A percentile compares a stretch with the other conserved stretches of the same genome.
phyloP scores from a whole-genome alignment of 352 stramenopile genomes.

The Globisporangium recalcitrans region DNA sequence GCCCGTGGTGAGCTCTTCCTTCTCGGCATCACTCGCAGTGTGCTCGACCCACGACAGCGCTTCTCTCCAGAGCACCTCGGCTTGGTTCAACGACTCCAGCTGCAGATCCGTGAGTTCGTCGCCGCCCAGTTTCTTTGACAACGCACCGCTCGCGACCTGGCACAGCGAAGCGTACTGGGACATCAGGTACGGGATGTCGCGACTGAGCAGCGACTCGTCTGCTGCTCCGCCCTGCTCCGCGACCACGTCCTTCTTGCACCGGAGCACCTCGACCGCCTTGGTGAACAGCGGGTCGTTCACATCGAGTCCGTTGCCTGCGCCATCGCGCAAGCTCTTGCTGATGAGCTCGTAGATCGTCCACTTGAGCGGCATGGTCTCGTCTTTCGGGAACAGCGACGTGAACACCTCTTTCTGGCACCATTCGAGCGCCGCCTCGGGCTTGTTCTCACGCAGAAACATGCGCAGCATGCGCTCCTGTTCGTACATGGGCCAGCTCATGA shows the following conservation, averaged over 20 bases:
- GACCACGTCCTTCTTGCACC: conserved; percentile 55
- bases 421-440: conserved; percentile 32
- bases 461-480: conserved; percentile 73
- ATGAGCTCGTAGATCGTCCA: conserved; percentile 72
- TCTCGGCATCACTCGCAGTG: conserved; percentile 31
- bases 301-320: conserved; percentile 29
- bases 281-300: conserved; percentile 60
- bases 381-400: conserved; percentile 42
- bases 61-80: conserved; percentile 66
- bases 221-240: conserved; percentile 26
- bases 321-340: conserved; percentile 38
- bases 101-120: conserved; percentile 36
- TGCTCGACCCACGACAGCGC: conserved; percentile 59
- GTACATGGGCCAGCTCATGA: conserved; percentile 62
- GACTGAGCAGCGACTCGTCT: conserved; percentile 45
- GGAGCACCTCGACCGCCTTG: conserved; percentile 46
- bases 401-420: conserved; percentile 64
- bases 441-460: conserved; percentile 49
- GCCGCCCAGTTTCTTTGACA: conserved; percentile 24
- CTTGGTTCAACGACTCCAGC: conserved; percentile 47
- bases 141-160: conserved; percentile 35
- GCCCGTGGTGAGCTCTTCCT: conserved; percentile 43
- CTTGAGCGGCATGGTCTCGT: conserved; percentile 60
- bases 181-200: conserved; percentile 66
- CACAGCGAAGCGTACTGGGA: conserved; percentile 64